Percentiles rank a stretch among this genome's conserved stretches.
These are phyloP conservation scores for Pythium aquatile DNA, from an alignment of 352 stramenopile genomes.

Conservation along the genomic window DNA sequence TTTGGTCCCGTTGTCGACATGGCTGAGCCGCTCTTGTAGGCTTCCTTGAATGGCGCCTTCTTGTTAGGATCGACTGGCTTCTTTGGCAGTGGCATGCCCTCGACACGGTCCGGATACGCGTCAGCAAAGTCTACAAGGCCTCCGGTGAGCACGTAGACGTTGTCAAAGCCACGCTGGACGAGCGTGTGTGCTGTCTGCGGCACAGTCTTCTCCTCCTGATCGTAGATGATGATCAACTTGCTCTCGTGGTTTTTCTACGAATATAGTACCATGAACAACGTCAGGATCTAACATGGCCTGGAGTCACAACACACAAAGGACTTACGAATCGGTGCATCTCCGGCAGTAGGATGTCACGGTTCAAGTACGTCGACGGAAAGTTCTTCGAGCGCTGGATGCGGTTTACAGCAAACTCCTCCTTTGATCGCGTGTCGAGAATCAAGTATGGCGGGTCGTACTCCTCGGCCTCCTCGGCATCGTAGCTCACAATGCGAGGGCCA, in stretches of 20 bases:
- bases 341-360: constrained; percentile 59
- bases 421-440: constrained; percentile 64
- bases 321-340: constrained; percentile 75
- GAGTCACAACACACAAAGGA: not conserved
- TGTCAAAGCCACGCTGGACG: constrained; percentile 82
- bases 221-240: constrained; percentile 79
- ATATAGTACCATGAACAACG: not conserved
- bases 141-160: constrained; percentile 78
- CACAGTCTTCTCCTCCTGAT: constrained; percentile 66
- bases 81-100: constrained; percentile 56
- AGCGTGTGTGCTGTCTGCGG: constrained; percentile 62
- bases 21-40: constrained; percentile 53
- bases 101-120: constrained; percentile 59
- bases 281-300: too few species aligned
- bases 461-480: constrained; percentile 72
- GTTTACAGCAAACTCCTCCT: constrained; percentile 69
- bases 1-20: constrained; percentile 37
- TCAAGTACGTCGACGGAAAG: constrained; percentile 56
- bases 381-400: constrained; percentile 70
- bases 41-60: constrained; percentile 41
- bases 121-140: constrained; percentile 66
- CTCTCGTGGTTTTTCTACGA: constrained; percentile 70
- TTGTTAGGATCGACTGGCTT: constrained; percentile 52
- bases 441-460: constrained; percentile 77
- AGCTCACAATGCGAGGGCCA: constrained; percentile 72